Base-by-base conservation (phyloP, 2,329 filamentous ascomycete genomes). In the Pezicula rhizophila region DNA sequence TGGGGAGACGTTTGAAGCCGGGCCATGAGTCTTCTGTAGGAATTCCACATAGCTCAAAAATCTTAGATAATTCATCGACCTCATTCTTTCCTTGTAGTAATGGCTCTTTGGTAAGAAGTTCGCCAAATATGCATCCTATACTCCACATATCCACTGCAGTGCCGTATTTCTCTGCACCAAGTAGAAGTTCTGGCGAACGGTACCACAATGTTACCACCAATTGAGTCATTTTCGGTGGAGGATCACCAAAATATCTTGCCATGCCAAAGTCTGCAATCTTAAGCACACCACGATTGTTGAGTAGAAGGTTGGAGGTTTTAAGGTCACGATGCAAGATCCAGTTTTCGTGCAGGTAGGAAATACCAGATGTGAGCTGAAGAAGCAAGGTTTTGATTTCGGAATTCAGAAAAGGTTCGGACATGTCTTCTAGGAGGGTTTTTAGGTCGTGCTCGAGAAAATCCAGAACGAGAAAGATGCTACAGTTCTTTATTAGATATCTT, bases 261-360 rank as follows among this genome's bases (percentile, higher is more conserved):
- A 99, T 96, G 66, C 93, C 93, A 64, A 99, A 99, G 69, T 99
- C 93, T 52, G 93, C 93, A 55, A 99, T 85, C 69, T 96, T 96
- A 68, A 99, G 84, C 66, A 87, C 84, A 41, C 93, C 93, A 41
- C 90, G 87, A 72, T 97, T 97, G 73, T 89, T 95, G 70, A 99
- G 85, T 42, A 99, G 82, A 42, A 99, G 82, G 63, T 96, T 96
- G 43, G 87, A 92, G 3, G 90, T 95, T 69, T 96, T 96, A 61
- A 96, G 81, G 69, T 96, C 91, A 49, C 91, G 89, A 70, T 93
- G 90, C 52, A 99, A 78, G 60, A 99, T 95, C 85, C 85, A 95
- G 68, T 89, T 82, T 42, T 79, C 77, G 72, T 99, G 93, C 12
- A 99, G 82, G 69, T 92, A 96, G 49, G 83, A 78, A 14, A 95